These are phyloP conservation scores for Cryptococcus jaspeensis DNA, from an alignment of 1,284 basidiomycete species.

Conservation along the genomic window DNA sequence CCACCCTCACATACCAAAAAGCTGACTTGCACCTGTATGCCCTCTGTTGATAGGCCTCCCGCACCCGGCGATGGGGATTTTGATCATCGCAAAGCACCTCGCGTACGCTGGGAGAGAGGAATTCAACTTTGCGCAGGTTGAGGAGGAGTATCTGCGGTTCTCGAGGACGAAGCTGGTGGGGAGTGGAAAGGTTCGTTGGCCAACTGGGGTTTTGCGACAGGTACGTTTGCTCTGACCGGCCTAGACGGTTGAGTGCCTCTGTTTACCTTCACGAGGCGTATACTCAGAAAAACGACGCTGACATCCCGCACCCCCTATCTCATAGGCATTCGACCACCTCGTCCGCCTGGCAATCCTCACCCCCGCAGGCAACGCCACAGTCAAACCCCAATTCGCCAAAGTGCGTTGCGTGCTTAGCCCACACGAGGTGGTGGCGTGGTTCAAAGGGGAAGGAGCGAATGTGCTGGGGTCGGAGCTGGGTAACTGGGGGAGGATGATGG, in stretches of 20 bases:
- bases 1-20: background rate
- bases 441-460: constrained; percentile 43
- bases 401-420: constrained; percentile 43
- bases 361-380: constrained; percentile 21
- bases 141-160: constrained; percentile 51
- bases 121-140: constrained; percentile 51
- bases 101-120: constrained; percentile 66
- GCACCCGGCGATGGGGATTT: constrained; percentile 45
- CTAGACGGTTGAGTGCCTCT: background rate
- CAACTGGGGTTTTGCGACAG: constrained; percentile 35
- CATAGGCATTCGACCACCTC: constrained; percentile 44
- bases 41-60: constrained; percentile 31
- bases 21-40: background rate
- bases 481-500: constrained; percentile 48
- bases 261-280: no score
- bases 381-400: constrained; percentile 34
- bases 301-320: background rate
- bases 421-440: constrained; percentile 49
- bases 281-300: no score
- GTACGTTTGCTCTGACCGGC: constrained; percentile 22
- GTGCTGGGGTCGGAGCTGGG: constrained; percentile 45
- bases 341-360: constrained; percentile 39
- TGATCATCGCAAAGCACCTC: constrained; percentile 64
- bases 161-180: constrained; percentile 49
- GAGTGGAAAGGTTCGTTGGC: constrained; percentile 47